Percentiles rank a stretch among this genome's conserved stretches.
These are phyloP conservation scores for Schwanniomyces occidentalis DNA, from an alignment of 805 yeast species.

Conservation along the genomic window DNA sequence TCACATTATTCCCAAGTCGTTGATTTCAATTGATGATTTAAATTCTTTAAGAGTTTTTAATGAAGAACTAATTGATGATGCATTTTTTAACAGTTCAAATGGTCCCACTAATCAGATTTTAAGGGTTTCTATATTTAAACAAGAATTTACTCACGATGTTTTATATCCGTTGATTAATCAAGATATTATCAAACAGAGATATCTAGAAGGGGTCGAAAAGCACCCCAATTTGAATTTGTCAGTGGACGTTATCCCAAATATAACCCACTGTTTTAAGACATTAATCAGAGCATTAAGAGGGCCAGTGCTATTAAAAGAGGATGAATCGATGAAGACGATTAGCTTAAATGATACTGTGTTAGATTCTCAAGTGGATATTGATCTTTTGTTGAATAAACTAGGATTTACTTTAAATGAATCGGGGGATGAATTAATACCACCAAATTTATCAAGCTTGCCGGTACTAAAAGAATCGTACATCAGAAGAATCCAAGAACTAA, in stretches of 20 bases:
- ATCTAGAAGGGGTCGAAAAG: conserved; percentile 33
- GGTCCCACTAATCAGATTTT: conserved; percentile 31
- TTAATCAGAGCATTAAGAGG: conserved; percentile 65
- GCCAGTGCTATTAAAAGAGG: conserved; percentile 51
- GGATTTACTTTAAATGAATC: conserved; percentile 37
- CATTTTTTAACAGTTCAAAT: conserved; percentile 28
- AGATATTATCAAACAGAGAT: conserved; percentile 53
- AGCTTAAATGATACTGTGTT: conserved; percentile 50
- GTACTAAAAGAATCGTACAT: conserved; percentile 49
- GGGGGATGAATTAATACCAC: conserved; percentile 47
- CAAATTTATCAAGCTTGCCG: conserved; percentile 32
- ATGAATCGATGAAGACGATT: conserved; percentile 55
- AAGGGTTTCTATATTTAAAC: conserved; percentile 52
- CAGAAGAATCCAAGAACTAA: conserved; percentile 55
- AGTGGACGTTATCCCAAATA: conserved; percentile 46
- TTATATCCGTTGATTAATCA: conserved; percentile 45
- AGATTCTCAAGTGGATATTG: conserved; percentile 58
- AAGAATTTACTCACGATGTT: conserved; percentile 52
- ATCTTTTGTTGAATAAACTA: conserved; percentile 48
- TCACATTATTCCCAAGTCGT: conserved; percentile 21
- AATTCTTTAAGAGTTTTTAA: conserved; percentile 14
- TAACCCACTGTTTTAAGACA: conserved; percentile 59
- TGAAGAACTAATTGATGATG: conserved; percentile 30
- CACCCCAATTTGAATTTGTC: conserved; percentile 27
- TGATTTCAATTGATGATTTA: conserved; percentile 31